Conservation (phyloP, 2,329 filamentous ascomycete genomes). For the Dactylellina parvicollis region DNA sequence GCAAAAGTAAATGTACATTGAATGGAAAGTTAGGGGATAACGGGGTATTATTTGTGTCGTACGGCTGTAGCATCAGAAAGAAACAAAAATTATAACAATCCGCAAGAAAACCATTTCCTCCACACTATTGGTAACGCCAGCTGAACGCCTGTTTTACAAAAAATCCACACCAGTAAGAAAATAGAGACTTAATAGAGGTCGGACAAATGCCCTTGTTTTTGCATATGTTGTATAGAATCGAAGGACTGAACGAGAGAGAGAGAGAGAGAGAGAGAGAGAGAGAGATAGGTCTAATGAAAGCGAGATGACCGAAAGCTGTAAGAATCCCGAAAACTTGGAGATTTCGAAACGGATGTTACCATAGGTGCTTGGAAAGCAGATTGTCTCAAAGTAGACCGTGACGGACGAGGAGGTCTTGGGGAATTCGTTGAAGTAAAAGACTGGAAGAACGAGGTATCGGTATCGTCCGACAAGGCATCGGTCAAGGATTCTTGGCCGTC, state of each 20-base stretch:
- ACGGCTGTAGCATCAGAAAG: background rate
- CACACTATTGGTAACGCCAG: background rate
- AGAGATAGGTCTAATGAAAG: background rate
- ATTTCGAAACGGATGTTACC: too few relatives aligned
- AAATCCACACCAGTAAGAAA: background rate
- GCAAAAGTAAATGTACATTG: background rate
- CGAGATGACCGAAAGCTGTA: background rate
- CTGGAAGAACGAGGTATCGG: background rate
- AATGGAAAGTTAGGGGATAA: background rate
- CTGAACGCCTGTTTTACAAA: background rate
- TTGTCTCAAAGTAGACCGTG: too few relatives aligned
- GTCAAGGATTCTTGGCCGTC: conserved; percentile 1
- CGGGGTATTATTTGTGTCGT: background rate
- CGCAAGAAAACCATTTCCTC: background rate
- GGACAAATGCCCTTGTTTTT: background rate
- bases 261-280: too few relatives aligned
- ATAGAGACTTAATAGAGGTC: background rate
- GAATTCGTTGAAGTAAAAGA: background rate
- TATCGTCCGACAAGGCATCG: conserved; percentile 22
- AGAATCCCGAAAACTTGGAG: background rate
- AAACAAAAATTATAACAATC: background rate
- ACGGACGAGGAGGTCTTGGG: too few relatives aligned
- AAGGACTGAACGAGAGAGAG: too few relatives aligned
- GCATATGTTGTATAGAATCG: background rate
- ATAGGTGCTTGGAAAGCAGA: too few relatives aligned